phyloP scores from a whole-genome alignment of 1,284 basidiomycete genomes.

The Leccinum discolor region DNA sequence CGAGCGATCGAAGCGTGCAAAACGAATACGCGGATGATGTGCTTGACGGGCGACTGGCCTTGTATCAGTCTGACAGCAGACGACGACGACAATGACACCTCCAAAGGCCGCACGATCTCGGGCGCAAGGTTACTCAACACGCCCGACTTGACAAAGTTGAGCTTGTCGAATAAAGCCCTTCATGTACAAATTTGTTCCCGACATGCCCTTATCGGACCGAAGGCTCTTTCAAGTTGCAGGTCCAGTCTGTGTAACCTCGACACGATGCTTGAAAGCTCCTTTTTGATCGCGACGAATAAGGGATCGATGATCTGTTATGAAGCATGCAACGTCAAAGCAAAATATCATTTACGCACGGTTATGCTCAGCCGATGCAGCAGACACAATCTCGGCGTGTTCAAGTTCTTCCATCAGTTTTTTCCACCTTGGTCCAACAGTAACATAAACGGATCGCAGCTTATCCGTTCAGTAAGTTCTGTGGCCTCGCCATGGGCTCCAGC shows the following conservation, averaged over 20 bases:
- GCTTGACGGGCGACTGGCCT: constrained; percentile 69
- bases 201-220: constrained; percentile 66
- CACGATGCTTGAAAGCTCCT: constrained; percentile 79
- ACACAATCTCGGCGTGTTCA: constrained; percentile 71
- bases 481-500: constrained; percentile 75
- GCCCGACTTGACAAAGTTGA: constrained; percentile 78
- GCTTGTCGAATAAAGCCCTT: constrained; percentile 85
- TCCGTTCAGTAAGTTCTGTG: constrained; percentile 77
- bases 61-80: background rate
- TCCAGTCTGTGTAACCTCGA: constrained; percentile 83
- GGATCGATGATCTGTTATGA: constrained; percentile 62
- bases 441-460: constrained; percentile 76
- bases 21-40: constrained; percentile 83
- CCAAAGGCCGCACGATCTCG: constrained; percentile 76
- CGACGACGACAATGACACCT: constrained; percentile 1
- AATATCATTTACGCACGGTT: constrained; percentile 44
- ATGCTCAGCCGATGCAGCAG: constrained; percentile 60
- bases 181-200: constrained; percentile 83
- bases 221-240: constrained; percentile 57
- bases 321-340: background rate
- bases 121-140: constrained; percentile 75
- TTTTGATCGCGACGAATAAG: constrained; percentile 71
- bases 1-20: constrained; percentile 88
- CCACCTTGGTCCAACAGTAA: constrained; percentile 73
- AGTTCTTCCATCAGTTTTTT: constrained; percentile 52